Base-by-base conservation (phyloP, 352 stramenopile genomes). In the Globisporangium sylvaticum region DNA sequence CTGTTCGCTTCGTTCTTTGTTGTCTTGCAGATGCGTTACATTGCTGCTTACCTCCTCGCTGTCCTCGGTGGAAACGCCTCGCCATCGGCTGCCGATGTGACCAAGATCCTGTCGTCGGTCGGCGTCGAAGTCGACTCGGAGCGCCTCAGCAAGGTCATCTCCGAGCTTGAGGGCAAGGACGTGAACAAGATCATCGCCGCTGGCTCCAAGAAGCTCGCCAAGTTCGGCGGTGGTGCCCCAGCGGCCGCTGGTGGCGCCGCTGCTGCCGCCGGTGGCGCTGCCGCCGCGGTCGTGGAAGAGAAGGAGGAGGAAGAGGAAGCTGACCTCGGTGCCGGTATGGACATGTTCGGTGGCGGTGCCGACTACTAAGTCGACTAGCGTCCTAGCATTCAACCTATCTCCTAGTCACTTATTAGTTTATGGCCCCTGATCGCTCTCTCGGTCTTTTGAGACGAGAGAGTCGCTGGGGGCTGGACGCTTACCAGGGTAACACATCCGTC, bases 11-110 rank as follows among this genome's bases (percentile, higher is more conserved):
- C n/a, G n/a, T 1, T 55, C n/a, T 29, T 14, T 22, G n/a, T 4
- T 7, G 9, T 56, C 0, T 18, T n/a, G 14, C 73, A 97, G 86
- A 99, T 99, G 96, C 86, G 91, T 92, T 97, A 98, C 95, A 92
- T 98, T 92, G 92, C 95, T 88, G 96, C 96, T 71, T 97, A 98
- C 86, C 80, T 99, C 67, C 84, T 99, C 69, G 95, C 95, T 84
- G 95, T 96, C 74, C 83, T 99, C 64, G 95, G 91, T 70, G 96
- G 96, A 70, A 97, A 98, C 84, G 79, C 74, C 48, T 77, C 72
- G 58, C 96, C 96, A 67, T 91, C 79, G 69, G 90, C 84, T 57
- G 88, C 88, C 72, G 94, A 99, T 63, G 84, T 98, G 69, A 95
- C 84, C 64, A 83, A 83, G 59, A 97, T 99, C 67, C 83, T 99